phyloP scores from a whole-genome alignment of 2,329 filamentous ascomycete genomes.

The Colletotrichum endophyticum region DNA sequence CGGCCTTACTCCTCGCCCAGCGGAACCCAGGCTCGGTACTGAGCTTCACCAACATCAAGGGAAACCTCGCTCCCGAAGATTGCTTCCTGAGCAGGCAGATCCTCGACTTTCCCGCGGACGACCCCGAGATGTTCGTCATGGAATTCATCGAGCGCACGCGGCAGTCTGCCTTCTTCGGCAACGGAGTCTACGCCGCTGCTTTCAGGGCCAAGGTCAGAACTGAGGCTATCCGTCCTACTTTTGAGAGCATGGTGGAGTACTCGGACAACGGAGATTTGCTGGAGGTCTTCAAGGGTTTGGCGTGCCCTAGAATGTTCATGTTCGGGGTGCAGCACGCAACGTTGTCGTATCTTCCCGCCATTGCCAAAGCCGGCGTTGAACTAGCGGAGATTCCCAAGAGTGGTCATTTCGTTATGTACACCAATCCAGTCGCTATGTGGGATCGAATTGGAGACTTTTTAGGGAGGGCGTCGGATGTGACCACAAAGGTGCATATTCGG shows the following conservation, averaged over 20 bases:
- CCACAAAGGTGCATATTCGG: not conserved
- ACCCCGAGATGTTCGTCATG: not conserved
- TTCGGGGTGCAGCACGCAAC: slow-evolving; percentile 20
- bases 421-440: slow-evolving; percentile 23
- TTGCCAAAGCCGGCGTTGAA: slow-evolving; percentile 20
- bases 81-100: slow-evolving; percentile 30
- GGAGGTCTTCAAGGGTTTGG: slow-evolving; percentile 14
- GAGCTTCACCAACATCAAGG: slow-evolving; percentile 30
- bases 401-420: slow-evolving; percentile 31
- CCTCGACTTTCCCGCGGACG: not conserved
- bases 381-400: slow-evolving; percentile 24
- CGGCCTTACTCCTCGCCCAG: slow-evolving; percentile 23
- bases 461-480: not conserved
- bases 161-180: slow-evolving; percentile 10
- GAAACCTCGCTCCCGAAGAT: slow-evolving; percentile 29
- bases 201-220: slow-evolving; percentile 19
- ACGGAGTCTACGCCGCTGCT: slow-evolving; percentile 21
- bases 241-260: slow-evolving; percentile 28
- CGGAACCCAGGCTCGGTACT: not conserved
- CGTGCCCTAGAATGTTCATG: slow-evolving; percentile 24
- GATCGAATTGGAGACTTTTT: not conserved
- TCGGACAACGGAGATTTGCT: slow-evolving; percentile 24
- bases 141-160: slow-evolving; percentile 19
- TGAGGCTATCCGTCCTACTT: slow-evolving; percentile 23
- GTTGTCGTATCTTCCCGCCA: slow-evolving; percentile 19